These are phyloP conservation scores for Polytrichum formosum DNA, from an alignment of 225 moss, liverwort and hornwort species.

Conservation along the genomic window DNA sequence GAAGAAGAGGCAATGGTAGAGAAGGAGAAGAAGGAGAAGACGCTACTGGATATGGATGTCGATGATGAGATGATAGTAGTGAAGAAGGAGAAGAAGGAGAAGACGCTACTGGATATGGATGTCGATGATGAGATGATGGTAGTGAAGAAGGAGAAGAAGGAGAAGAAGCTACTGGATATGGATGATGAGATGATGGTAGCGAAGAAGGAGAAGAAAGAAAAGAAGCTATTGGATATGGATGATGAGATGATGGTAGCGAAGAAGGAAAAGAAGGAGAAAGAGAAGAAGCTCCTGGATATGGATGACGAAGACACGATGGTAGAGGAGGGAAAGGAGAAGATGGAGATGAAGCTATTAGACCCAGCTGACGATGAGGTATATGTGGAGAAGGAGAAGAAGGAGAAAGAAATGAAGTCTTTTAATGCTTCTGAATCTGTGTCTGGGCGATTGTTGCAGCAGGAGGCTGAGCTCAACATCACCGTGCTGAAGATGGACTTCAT, in stretches of 20 bases:
- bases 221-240: no score
- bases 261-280: neutral
- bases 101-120: neutral
- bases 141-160: neutral
- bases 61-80: no score
- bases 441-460: no score
- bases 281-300: neutral
- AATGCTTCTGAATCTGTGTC: no score
- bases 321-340: neutral
- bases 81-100: neutral
- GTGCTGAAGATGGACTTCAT: no score
- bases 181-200: neutral
- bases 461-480: no score
- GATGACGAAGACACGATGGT: neutral
- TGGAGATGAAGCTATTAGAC: neutral
- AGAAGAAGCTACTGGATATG: neutral
- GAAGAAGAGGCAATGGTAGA: constrained; percentile 5
- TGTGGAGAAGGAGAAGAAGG: neutral
- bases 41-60: no score
- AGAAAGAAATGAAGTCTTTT: neutral
- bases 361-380: neutral
- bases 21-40: neutral
- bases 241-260: neutral
- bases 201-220: neutral
- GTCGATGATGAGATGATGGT: neutral